These are phyloP conservation scores for Boletus huronensis DNA, from an alignment of 768 basidiomycete species.

Conservation along the genomic window DNA sequence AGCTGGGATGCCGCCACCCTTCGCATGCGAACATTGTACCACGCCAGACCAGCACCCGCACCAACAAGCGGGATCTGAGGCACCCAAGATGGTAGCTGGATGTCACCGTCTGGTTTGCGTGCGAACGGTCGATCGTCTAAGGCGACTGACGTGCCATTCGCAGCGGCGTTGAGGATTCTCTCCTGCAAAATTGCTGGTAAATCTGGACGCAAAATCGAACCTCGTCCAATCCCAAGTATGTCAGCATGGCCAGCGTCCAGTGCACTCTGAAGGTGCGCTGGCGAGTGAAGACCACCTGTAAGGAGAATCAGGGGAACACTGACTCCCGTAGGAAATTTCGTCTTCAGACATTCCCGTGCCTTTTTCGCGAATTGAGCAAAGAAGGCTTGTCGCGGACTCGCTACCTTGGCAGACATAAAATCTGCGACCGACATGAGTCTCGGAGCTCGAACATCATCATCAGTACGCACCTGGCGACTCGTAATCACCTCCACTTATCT, in stretches of 20 bases:
- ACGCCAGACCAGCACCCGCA: constrained; percentile 58
- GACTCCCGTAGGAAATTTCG: constrained; percentile 22
- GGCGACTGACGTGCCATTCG: constrained; percentile 11
- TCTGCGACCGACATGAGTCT: constrained; percentile 31
- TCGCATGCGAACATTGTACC: constrained; percentile 64
- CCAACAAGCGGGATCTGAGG: constrained; percentile 59
- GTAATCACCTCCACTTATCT: constrained; percentile 86
- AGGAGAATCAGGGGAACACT: constrained; percentile 63
- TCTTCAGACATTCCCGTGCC: constrained; percentile 46
- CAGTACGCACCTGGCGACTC: constrained; percentile 60
- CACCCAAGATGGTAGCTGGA: constrained; percentile 26
- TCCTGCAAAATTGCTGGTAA: constrained; percentile 44
- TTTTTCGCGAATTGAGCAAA: constrained; percentile 65
- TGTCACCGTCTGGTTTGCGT: constrained; percentile 34
- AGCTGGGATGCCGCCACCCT: constrained; percentile 36
- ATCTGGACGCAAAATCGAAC: constrained; percentile 58
- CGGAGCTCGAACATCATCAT: not conserved
- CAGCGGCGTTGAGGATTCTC: constrained; percentile 4
- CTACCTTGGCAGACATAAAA: constrained; percentile 36
- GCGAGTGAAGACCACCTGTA: constrained; percentile 74
- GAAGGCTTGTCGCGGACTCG: constrained; percentile 57
- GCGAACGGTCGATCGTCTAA: constrained; percentile 35
- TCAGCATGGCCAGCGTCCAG: constrained; percentile 58
- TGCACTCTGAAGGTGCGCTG: constrained; percentile 50
- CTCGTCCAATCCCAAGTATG: constrained; percentile 73